Evolutionary conservation across 768 basidiomycete species (phyloP), one percentile per base, ranked within the genome.

Genomic region (Asterophora parasitica): DNA sequence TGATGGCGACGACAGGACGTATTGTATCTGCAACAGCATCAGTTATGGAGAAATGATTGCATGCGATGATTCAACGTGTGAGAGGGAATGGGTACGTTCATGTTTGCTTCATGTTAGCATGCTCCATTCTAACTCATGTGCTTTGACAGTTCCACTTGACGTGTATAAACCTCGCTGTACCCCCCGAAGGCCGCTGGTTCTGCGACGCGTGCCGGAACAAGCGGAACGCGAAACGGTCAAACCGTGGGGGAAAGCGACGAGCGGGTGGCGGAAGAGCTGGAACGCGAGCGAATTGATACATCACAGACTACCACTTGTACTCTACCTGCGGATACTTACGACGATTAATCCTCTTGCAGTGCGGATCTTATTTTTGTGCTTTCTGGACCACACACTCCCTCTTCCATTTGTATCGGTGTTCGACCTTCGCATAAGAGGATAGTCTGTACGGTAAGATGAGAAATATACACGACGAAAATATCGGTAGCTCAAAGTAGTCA

Each of bases 41-140:
- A 92, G 89, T 59, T 93, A 85, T 57, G 93, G 93, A 31, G 87
- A 93, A 69, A 95, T 96, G 92, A 89, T 96, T 57, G 92, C 84
- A 17, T 96, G 92, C 63, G 92, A 96, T 63, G 88, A 84, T 58
- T 69, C 72, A 13, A 73, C 75, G 37, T 95, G 92, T 68, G 81
- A 84, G 57, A 73, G 75, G 49, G 92, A 94, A 85, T 96, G 92
- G 92, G 92, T 94, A 56, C 62, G 88, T 83, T 6, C 56, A 38
- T 46, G 45, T 45, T 44, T 54, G 32, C 37, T 45, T 44, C 38
- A 19, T 33, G 39, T 41, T 11, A 42, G 26, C 13, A n/a, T 42
- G 44, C 49, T n/a, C 9, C 48, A 45, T 46, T 26, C 51, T 17
- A 53, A 42, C 31, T 44, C 32, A 44, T 28, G 7, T 12, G 19